These are phyloP conservation scores for Leccinum subgranulosum DNA, from an alignment of 768 basidiomycete species.

Conservation along the genomic window DNA sequence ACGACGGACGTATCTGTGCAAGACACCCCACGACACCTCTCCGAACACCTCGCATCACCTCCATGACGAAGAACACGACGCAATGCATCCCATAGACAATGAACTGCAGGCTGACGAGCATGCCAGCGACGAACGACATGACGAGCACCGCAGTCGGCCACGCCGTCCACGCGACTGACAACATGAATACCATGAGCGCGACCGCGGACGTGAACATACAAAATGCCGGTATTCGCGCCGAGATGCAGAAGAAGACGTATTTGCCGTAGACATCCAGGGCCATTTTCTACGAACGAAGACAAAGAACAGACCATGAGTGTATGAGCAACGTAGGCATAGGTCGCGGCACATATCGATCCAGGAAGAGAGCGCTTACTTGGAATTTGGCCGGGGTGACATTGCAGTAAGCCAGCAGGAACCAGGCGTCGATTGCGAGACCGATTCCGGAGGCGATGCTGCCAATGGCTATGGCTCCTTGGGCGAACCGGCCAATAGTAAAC, in stretches of 20 bases:
- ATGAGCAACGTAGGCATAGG: background rate
- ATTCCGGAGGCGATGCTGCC: constrained; percentile 61
- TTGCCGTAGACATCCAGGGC: constrained; percentile 54
- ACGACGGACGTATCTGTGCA: constrained; percentile 9
- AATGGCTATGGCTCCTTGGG: constrained; percentile 51
- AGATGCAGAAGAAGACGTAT: constrained; percentile 69
- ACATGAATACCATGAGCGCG: constrained; percentile 59
- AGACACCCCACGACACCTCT: constrained; percentile 14
- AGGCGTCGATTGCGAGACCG: constrained; percentile 60
- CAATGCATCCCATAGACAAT: constrained; percentile 50
- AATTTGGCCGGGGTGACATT: constrained; percentile 52
- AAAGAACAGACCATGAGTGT: background rate
- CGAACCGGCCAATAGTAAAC: constrained; percentile 46
- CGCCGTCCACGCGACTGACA: constrained; percentile 56
- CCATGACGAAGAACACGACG: constrained; percentile 8
- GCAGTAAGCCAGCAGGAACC: constrained; percentile 64
- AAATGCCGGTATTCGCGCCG: constrained; percentile 59
- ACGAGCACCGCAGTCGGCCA: constrained; percentile 64
- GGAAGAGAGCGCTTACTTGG: constrained; percentile 38
- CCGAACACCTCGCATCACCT: constrained; percentile 3
- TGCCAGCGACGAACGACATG: constrained; percentile 54
- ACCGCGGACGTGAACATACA: constrained; percentile 55
- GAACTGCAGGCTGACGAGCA: constrained; percentile 64
- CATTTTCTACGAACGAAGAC: constrained; percentile 15
- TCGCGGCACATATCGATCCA: background rate